Base-by-base conservation (phyloP, 148 eudicot genomes). In the Cornus florida region DNA sequence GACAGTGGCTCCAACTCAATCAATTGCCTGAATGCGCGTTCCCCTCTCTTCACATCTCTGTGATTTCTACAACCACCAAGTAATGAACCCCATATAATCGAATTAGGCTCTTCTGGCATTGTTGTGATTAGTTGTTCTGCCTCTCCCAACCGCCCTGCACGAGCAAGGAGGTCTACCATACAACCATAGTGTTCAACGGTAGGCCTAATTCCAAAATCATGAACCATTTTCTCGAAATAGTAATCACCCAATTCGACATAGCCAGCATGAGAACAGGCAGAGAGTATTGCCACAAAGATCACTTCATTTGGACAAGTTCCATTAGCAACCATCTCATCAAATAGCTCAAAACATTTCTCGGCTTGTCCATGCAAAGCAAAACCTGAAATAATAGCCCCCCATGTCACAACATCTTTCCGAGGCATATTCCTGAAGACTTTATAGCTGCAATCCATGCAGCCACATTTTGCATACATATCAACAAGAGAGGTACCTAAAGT, bases 391-490 rank as follows among this genome's bases (percentile, higher is more conserved):
- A 80, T 75, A 20, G 59, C 83, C 57, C 83, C 83, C 83, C 83
- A 80, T 2, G 83, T 57, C 7, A 80, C 69, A 28, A 80, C 69
- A 53, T 80, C 83, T 74, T 75, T 80, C 10, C 38, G 39, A 16
- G 83, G 74, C 74, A 80, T 80, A 14, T 41, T 69, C 56, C 33
- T 39, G 60, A 80, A 80, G 2, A 80, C 74, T 39, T 80, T 57
- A 59, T 68, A 80, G 41, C 78, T 70, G 7, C 16, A 35, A 48
- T 75, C 69, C 2, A 80, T 68, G 67, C 78, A 80, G 20, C 83
- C 83, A 75, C 83, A 80, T 59, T 70, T 80, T 6, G 78, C 74
- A 59, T 80, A 80, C 83, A 80, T 80, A 17, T 80, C 83, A 80
- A 80, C 78, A 11, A 80, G 57, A n/a, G 69, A 31, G 48, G 83